Percentiles rank a stretch among this genome's conserved stretches.
Conservation (phyloP, 2,329 filamentous ascomycete genomes). For the Neopestalotiopsis sp. region DNA sequence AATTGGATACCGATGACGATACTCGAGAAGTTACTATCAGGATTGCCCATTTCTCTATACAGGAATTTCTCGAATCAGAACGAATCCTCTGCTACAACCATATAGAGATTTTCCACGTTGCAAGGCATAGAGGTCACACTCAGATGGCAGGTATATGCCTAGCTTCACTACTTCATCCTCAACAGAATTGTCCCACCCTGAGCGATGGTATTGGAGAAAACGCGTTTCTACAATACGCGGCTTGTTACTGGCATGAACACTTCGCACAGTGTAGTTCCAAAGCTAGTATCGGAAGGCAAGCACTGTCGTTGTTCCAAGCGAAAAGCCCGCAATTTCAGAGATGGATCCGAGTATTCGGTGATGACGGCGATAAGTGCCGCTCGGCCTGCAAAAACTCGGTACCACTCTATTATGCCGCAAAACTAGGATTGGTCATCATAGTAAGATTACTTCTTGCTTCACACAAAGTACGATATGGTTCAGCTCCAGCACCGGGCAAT, state of each 20-base stretch:
- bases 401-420: background rate
- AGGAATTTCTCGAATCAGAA: conserved; percentile 15
- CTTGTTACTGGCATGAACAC: conserved; percentile 6
- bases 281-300: background rate
- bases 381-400: background rate
- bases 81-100: background rate
- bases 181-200: background rate
- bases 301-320: background rate
- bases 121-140: background rate
- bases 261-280: background rate
- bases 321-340: background rate
- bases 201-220: background rate
- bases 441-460: too few species aligned
- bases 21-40: background rate
- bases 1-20: background rate
- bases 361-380: background rate
- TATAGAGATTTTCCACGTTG: background rate
- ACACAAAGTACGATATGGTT: too few species aligned
- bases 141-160: conserved; percentile 5
- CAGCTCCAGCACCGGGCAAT: too few species aligned
- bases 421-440: background rate
- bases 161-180: conserved; percentile 5
- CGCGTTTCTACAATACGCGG: conserved; percentile 3
- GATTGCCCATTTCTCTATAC: conserved; percentile 14
- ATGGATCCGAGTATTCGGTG: background rate